A percentile compares a stretch with the other conserved stretches of the same genome.
These are phyloP conservation scores for Akanthomyces lecanii DNA, from an alignment of 2,329 filamentous ascomycete species.

Conservation along the genomic window DNA sequence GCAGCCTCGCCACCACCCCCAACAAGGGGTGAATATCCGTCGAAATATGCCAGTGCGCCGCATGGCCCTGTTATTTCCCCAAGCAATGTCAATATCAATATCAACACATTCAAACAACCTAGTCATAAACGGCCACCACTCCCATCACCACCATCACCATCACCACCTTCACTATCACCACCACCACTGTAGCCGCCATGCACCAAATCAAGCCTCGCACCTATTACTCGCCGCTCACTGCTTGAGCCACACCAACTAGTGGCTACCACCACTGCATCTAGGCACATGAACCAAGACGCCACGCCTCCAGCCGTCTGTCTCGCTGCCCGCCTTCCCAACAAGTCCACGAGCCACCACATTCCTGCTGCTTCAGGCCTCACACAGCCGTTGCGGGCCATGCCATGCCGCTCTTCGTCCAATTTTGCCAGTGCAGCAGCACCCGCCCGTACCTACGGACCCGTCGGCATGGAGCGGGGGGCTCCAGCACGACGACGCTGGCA, in stretches of 20 bases:
- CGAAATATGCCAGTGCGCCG: not conserved
- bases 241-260: not conserved
- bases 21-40: not conserved
- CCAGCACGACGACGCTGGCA: not conserved
- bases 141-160: not conserved
- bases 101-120: not conserved
- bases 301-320: not conserved
- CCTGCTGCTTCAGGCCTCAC: not conserved
- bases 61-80: not conserved
- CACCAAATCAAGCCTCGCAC: not conserved
- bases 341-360: not conserved
- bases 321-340: not conserved
- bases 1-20: not conserved
- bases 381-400: not conserved
- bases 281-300: constrained; percentile 9
- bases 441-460: not conserved
- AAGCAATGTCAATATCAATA: not conserved
- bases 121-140: not conserved
- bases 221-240: not conserved
- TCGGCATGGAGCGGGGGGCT: not conserved
- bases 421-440: not conserved
- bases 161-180: not conserved
- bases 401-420: not conserved
- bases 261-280: not conserved
- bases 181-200: not conserved